These are phyloP conservation scores for Mrakia frigida DNA, from an alignment of 768 basidiomycete genomes.

Conservation along the genomic window DNA sequence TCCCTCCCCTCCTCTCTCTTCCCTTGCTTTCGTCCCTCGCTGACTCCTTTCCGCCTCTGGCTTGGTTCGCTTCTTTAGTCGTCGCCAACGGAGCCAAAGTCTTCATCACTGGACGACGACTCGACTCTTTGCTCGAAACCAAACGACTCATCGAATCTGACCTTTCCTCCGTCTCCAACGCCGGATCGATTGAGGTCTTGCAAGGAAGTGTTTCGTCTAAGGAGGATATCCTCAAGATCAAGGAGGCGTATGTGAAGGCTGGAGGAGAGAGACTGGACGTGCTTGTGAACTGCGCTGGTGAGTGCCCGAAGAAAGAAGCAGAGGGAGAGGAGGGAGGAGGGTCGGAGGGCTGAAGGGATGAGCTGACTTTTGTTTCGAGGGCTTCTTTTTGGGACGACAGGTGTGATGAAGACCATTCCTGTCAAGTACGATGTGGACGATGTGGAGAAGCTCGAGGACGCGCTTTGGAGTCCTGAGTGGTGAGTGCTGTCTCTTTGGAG, in stretches of 20 bases:
- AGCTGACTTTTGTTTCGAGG: not conserved
- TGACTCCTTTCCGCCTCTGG: not conserved
- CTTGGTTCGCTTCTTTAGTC: not conserved
- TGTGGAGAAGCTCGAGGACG: not conserved
- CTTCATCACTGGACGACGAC: constrained; percentile 26
- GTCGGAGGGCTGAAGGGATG: not conserved
- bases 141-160: constrained; percentile 6
- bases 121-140: constrained; percentile 17
- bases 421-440: not conserved
- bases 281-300: constrained; percentile 27
- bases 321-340: not conserved
- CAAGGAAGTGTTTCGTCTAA: constrained; percentile 26
- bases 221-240: constrained; percentile 15
- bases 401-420: constrained; percentile 12
- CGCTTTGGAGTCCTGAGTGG: constrained; percentile 18
- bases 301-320: not conserved
- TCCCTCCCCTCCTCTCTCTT: not conserved
- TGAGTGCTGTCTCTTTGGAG: not conserved
- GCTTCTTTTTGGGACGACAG: not conserved
- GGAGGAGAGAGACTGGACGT: constrained; percentile 19
- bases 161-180: not conserved
- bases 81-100: constrained; percentile 31
- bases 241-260: not conserved
- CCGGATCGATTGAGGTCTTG: constrained; percentile 5
- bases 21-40: not conserved